These are phyloP conservation scores for Hemisphaericaspora subhashii DNA, from an alignment of 1,139 yeast species.

Conservation along the genomic window DNA sequence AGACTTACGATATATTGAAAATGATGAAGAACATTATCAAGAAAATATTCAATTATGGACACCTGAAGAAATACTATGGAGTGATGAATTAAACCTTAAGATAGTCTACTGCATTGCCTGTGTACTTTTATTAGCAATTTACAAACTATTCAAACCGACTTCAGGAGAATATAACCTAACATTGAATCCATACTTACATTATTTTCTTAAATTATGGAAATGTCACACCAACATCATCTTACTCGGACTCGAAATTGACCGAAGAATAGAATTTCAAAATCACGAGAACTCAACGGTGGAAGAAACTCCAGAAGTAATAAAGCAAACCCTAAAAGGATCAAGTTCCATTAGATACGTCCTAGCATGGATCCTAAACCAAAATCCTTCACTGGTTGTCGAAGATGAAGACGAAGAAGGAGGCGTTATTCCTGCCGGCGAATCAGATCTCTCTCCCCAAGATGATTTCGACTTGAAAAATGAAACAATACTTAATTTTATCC, in stretches of 20 bases:
- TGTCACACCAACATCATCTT: constrained; percentile 57
- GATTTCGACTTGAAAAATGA: constrained; percentile 56
- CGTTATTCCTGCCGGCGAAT: too few species aligned
- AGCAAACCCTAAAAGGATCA: constrained; percentile 59
- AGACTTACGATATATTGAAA: constrained; percentile 42
- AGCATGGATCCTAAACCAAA: constrained; percentile 58
- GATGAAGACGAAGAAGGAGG: constrained; percentile 15
- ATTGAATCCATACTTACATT: constrained; percentile 60
- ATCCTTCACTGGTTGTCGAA: constrained; percentile 30
- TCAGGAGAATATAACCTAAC: constrained; percentile 38
- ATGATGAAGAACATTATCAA: constrained; percentile 45
- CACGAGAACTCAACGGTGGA: constrained; percentile 21
- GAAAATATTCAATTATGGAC: constrained; percentile 51
- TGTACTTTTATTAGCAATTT: constrained; percentile 50
- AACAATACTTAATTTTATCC: constrained; percentile 54
- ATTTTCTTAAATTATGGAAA: constrained; percentile 62
- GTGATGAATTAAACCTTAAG: constrained; percentile 34
- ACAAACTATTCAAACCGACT: constrained; percentile 45
- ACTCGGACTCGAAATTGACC: constrained; percentile 62
- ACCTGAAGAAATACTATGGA: constrained; percentile 39
- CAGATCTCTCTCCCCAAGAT: constrained; percentile 25
- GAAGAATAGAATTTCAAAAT: constrained; percentile 54
- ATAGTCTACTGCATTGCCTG: constrained; percentile 53
- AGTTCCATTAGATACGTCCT: constrained; percentile 61
- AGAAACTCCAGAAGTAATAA: constrained; percentile 51